These are phyloP conservation scores for Forsythia viridissima DNA, from an alignment of 257 asterid genomes.

Conservation along the genomic window DNA sequence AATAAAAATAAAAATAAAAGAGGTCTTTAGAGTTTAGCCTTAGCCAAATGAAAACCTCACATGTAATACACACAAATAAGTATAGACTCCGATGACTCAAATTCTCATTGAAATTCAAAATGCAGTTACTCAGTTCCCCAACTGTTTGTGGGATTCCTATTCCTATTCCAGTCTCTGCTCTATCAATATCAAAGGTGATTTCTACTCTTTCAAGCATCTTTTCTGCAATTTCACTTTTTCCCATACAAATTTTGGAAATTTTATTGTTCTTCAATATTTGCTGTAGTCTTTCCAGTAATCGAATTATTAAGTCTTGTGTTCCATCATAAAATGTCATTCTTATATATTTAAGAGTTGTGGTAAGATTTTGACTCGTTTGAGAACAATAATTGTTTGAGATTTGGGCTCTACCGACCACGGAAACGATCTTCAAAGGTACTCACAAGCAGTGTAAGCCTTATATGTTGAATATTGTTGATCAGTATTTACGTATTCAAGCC, in stretches of 20 bases:
- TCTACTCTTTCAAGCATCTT: neutral
- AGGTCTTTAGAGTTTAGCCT: neutral
- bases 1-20: no score
- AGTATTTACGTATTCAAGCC: neutral
- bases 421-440: no score
- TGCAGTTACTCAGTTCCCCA: conserved; percentile 51
- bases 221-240: neutral
- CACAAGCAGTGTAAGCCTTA: no score
- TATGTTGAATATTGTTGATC: no score
- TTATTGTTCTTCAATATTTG: neutral
- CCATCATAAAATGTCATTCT: no score
- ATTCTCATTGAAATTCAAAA: conserved; percentile 31
- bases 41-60: conserved; percentile 7
- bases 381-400: neutral
- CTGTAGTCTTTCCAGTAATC: neutral
- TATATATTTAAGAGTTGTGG: no score
- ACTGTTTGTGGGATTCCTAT: conserved; percentile 32
- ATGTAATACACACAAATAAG: neutral
- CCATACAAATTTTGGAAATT: neutral
- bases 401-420: no score
- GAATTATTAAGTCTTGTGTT: neutral
- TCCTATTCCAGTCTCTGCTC: conserved; percentile 30
- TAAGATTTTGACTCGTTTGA: neutral
- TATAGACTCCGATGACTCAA: neutral
- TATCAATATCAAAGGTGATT: conserved; percentile 34